Conservation (phyloP, 257 asterid species). For the Thymus mandschuricus region DNA sequence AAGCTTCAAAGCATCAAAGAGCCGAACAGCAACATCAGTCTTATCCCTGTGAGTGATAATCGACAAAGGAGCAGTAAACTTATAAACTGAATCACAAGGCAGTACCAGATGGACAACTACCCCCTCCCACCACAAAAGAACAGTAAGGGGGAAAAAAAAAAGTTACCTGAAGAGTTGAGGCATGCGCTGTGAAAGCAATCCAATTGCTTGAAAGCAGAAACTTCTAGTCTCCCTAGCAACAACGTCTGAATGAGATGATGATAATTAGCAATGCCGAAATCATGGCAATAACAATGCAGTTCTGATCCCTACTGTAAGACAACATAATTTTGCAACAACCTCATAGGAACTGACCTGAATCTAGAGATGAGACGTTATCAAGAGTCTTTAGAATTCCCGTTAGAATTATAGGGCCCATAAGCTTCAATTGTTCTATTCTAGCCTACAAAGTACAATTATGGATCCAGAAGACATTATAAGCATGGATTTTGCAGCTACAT, state of each 20-base stretch:
- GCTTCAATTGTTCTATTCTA: slow-evolving; percentile 78
- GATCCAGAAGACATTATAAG: slow-evolving; percentile 17
- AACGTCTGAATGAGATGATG: slow-evolving; percentile 58
- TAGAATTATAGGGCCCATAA: slow-evolving; percentile 92
- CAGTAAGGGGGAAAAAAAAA: background rate
- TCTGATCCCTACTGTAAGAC: slow-evolving; percentile 26
- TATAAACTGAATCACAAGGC: slow-evolving; percentile 23
- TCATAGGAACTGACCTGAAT: slow-evolving; percentile 59
- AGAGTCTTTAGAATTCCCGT: slow-evolving; percentile 76
- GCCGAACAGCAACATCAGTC: slow-evolving; percentile 84
- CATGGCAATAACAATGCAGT: slow-evolving; percentile 12
- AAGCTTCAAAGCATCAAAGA: slow-evolving; percentile 79
- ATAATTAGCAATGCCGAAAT: slow-evolving; percentile 26
- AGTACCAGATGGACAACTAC: slow-evolving; percentile 17
- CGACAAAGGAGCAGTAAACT: slow-evolving; percentile 26
- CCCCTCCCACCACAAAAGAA: background rate
- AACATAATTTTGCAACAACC: slow-evolving; percentile 35
- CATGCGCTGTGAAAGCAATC: slow-evolving; percentile 94
- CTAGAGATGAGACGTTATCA: slow-evolving; percentile 64
- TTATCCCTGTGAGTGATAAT: slow-evolving; percentile 60
- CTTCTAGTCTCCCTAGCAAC: slow-evolving; percentile 78
- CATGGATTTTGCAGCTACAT: background rate
- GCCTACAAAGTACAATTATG: slow-evolving; percentile 55
- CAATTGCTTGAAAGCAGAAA: slow-evolving; percentile 91
- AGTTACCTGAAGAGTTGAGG: slow-evolving; percentile 91